phyloP scores from a whole-genome alignment of 1,139 yeast species.

The Nakaseomyces delphensis region DNA sequence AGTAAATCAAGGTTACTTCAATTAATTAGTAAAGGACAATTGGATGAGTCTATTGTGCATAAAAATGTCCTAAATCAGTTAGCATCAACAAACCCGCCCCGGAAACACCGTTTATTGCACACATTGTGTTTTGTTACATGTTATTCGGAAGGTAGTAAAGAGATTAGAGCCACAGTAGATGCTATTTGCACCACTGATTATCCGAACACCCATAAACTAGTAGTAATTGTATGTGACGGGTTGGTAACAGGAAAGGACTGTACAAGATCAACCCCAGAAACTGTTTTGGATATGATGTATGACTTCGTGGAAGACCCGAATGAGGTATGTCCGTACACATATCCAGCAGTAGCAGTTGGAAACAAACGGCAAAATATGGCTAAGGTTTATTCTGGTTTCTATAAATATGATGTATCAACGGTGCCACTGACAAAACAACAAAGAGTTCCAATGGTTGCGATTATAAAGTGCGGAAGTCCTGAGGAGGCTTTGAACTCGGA shows the following conservation, averaged over 20 bases:
- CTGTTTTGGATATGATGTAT: conserved; percentile 80
- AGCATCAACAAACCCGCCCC: conserved; percentile 81
- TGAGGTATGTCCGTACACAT: conserved; percentile 72
- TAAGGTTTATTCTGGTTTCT: conserved; percentile 87
- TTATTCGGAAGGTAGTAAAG: conserved; percentile 88
- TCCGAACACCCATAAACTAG: conserved; percentile 86
- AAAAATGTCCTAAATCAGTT: conserved; percentile 78
- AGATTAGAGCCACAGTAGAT: conserved; percentile 79
- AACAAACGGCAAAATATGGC: conserved; percentile 94
- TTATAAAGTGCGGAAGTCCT: conserved; percentile 92
- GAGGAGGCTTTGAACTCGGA: conserved; percentile 56
- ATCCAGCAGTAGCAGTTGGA: conserved; percentile 92
- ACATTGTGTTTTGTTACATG: conserved; percentile 81
- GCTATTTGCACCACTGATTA: conserved; percentile 88
- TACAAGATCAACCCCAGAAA: conserved; percentile 78
- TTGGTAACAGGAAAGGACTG: conserved; percentile 89
- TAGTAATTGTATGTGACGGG: conserved; percentile 87
- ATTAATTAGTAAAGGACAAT: conserved; percentile 9
- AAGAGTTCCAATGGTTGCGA: conserved; percentile 70
- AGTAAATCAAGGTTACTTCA: conserved; percentile 11
- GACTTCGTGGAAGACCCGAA: conserved; percentile 68
- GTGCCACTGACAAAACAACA: conserved; percentile 79
- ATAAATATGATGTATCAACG: conserved; percentile 66
- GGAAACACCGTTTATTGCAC: conserved; percentile 79
- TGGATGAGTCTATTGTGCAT: conserved; percentile 65